Conservation (phyloP, 2,329 filamentous ascomycete species). For the Calonectria ilicicola region DNA sequence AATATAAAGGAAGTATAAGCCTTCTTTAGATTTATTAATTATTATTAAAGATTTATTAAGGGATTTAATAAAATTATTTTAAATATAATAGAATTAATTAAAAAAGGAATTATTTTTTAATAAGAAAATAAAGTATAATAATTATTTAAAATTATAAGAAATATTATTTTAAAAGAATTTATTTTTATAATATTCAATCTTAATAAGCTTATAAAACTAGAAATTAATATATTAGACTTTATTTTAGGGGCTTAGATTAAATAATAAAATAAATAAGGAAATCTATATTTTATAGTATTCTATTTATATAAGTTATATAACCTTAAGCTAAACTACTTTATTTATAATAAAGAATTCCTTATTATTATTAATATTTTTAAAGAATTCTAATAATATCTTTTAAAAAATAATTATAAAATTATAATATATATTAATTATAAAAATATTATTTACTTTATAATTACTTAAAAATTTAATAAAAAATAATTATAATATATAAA, state of each 20-base stretch:
- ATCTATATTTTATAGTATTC: slow-evolving; percentile 26
- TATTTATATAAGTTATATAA: slow-evolving; percentile 35
- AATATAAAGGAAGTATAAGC: neutral
- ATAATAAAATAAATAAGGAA: slow-evolving; percentile 25
- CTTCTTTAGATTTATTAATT: neutral
- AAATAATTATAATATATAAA: slow-evolving; percentile 27
- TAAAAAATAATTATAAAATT: slow-evolving; percentile 28
- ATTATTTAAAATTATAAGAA: neutral
- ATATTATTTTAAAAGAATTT: slow-evolving; percentile 4
- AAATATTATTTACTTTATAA: slow-evolving; percentile 35
- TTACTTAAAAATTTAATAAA: slow-evolving; percentile 27
- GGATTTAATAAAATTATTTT: neutral
- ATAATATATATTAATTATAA: slow-evolving; percentile 39
- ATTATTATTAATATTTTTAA: no score
- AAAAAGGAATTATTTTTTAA: neutral
- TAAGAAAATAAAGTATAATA: neutral
- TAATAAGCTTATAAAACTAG: slow-evolving; percentile 18
- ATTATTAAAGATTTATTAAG: neutral
- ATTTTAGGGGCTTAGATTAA: slow-evolving; percentile 11
- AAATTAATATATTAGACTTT: slow-evolving; percentile 26
- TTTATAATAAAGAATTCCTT: no score
- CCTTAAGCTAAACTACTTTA: slow-evolving; percentile 9
- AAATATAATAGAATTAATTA: neutral
- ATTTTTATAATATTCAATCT: slow-evolving; percentile 24
- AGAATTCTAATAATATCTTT: neutral